phyloP scores from a whole-genome alignment of 2,329 filamentous ascomycete genomes.

The Cadophora sp. region DNA sequence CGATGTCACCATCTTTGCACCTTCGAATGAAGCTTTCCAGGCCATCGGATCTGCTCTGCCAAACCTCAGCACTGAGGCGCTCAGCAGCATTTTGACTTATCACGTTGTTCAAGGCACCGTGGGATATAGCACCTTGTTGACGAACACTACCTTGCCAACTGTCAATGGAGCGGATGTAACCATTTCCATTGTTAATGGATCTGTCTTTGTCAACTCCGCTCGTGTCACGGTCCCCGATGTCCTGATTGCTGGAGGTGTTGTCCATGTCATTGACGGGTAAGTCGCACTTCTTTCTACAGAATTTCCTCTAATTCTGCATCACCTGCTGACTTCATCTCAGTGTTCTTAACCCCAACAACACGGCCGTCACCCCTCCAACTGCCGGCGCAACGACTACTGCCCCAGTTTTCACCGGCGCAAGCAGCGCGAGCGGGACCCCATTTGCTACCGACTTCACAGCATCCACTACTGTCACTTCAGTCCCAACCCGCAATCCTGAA shows the following conservation, averaged over 20 bases:
- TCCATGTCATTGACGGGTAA: conserved; percentile 51
- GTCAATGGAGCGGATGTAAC: conserved; percentile 40
- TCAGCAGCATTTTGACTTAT: conserved; percentile 42
- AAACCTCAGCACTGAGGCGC: conserved; percentile 35
- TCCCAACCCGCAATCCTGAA: conserved; percentile 35
- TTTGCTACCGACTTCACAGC: conserved; percentile 61
- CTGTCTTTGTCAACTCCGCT: conserved; percentile 48
- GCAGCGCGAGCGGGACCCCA: conserved; percentile 53
- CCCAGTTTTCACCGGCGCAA: conserved; percentile 61
- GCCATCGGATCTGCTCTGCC: conserved; percentile 41
- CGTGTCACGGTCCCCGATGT: conserved; percentile 46
- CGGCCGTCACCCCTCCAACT: conserved; percentile 45
- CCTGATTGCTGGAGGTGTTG: conserved; percentile 45
- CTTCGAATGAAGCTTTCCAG: conserved; percentile 44
- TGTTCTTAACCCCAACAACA: conserved; percentile 62
- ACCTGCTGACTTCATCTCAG: conserved; percentile 37
- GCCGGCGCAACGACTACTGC: conserved; percentile 52
- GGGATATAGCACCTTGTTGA: conserved; percentile 41
- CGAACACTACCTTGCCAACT: conserved; percentile 38
- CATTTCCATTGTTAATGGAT: conserved; percentile 44
- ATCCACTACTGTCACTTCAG: conserved; percentile 45
- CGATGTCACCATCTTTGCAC: conserved; percentile 58
- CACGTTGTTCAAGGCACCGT: conserved; percentile 44
- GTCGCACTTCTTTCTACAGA: conserved; percentile 25
- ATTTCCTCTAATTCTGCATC: not conserved